These are phyloP conservation scores for Cyberlindnera sargentensis DNA, from an alignment of 805 yeast species.

Conservation along the genomic window DNA sequence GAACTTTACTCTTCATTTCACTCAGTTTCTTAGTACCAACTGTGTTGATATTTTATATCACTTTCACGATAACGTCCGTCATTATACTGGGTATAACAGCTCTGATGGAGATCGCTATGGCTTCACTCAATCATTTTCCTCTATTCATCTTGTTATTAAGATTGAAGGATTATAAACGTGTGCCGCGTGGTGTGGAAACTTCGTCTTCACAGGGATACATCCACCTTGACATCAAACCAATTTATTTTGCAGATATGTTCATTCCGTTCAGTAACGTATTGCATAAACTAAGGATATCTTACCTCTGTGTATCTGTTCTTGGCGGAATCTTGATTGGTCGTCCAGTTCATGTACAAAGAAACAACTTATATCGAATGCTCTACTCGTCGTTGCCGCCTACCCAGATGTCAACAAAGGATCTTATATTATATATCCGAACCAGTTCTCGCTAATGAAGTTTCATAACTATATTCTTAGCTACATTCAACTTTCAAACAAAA, in stretches of 20 bases:
- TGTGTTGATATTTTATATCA: conserved; percentile 71
- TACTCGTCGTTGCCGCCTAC: conserved; percentile 45
- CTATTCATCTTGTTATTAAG: conserved; percentile 74
- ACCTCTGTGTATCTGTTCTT: conserved; percentile 35
- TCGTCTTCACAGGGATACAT: conserved; percentile 15
- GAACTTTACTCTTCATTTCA: conserved; percentile 82
- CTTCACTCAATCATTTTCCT: conserved; percentile 78
- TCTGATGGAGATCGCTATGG: conserved; percentile 49
- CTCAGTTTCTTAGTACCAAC: conserved; percentile 80
- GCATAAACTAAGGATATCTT: conserved; percentile 33
- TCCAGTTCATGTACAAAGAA: conserved; percentile 38
- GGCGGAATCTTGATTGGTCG: conserved; percentile 37
- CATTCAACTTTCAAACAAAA: too few relatives aligned
- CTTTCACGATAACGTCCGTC: conserved; percentile 59
- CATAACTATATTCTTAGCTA: too few relatives aligned
- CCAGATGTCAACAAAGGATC: neutral
- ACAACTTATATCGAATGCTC: conserved; percentile 40
- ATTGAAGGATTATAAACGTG: conserved; percentile 66
- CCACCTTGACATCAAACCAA: conserved; percentile 36
- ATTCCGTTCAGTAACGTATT: conserved; percentile 38
- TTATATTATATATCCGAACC: neutral
- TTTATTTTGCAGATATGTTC: conserved; percentile 39
- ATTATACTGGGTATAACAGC: conserved; percentile 42
- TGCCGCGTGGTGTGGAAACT: conserved; percentile 52
- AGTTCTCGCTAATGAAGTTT: too few relatives aligned